These are phyloP conservation scores for Xerophyta viscosa DNA, from an alignment of 106 monocot species.

Conservation along the genomic window DNA sequence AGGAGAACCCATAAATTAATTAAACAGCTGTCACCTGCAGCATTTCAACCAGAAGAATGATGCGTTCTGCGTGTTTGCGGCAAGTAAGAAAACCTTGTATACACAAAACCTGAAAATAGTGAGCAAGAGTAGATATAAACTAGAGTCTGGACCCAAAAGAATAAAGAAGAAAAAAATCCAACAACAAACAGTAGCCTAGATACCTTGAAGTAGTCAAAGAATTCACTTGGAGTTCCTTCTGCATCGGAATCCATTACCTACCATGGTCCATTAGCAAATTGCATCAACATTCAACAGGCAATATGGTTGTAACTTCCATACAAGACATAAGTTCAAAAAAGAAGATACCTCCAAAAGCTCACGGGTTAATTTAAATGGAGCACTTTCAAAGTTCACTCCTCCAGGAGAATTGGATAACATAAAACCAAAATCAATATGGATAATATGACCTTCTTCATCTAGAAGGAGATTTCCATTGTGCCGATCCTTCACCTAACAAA, in stretches of 20 bases:
- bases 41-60: constrained; percentile 99
- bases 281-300: background rate
- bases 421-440: constrained; percentile 99
- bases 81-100: constrained; percentile 99
- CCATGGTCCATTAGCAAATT: constrained; percentile 2
- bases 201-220: constrained; percentile 99
- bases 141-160: no score
- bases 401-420: constrained; percentile 99
- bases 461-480: constrained; percentile 96
- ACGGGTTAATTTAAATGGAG: constrained; percentile 91
- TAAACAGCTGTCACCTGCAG: constrained; percentile 52
- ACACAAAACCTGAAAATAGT: constrained; percentile 87
- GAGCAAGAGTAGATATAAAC: no score
- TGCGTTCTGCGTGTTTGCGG: constrained; percentile 97
- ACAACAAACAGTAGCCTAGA: background rate
- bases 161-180: background rate
- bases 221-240: constrained; percentile 97
- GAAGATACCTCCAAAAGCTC: constrained; percentile 87
- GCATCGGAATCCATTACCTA: constrained; percentile 99
- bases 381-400: constrained; percentile 98
- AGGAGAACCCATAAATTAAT: background rate
- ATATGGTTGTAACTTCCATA: background rate
- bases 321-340: background rate
- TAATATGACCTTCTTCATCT: constrained; percentile 98
- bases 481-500: constrained; percentile 83